Base-by-base conservation (phyloP, 2,329 filamentous ascomycete genomes). In the Aureobasidium pullulans region DNA sequence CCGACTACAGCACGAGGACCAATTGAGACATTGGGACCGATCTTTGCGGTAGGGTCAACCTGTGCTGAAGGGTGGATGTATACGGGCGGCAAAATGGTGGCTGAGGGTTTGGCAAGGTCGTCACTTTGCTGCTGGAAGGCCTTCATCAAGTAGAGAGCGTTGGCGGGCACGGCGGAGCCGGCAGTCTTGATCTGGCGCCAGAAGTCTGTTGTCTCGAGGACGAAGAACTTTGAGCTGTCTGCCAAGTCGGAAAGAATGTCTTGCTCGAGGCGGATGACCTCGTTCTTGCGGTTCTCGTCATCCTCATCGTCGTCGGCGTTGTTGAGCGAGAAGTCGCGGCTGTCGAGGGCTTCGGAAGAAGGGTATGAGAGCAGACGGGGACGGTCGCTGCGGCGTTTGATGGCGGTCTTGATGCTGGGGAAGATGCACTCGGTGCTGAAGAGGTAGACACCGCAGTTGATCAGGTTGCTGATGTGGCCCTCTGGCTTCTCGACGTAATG, bases 151-250 rank as follows among this genome's bases (percentile, higher is more conserved):
- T 99, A 99, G 36, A 99, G 83, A 13, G 94, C 94, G 70, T 97
- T 97, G 64, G 94, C 94, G 15, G 94, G 94, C 31, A 99, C 91
- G 52, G 94, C 94, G 6, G 93, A 97, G 62, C 94, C 94, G 62
- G 94, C 94, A 1, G 94, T 96, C 84, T 99, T 99, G 83, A 99
- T 97, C 81, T 99, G 94, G 68, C 94, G 90, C 94, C 94, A 99
- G 76, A 99, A 99, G 74, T 97, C 94, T 79, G 95, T 96, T 65
- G 93, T 97, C 79, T 99, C 94, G 74, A 96, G 89, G 34, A 97
- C 94, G 76, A 91, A 97, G 80, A 99, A 99, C 74, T 94, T 90
- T 77, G 96, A 94, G 83, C 85, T 96, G 76, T 97, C 94, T 62
- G 94, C 93, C 69, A 97, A 85, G 70, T 97, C 93, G 54, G 91